Evolutionary conservation across 1,284 basidiomycete genomes (phyloP).

Genomic region (Ustilago cynodontis): DNA sequence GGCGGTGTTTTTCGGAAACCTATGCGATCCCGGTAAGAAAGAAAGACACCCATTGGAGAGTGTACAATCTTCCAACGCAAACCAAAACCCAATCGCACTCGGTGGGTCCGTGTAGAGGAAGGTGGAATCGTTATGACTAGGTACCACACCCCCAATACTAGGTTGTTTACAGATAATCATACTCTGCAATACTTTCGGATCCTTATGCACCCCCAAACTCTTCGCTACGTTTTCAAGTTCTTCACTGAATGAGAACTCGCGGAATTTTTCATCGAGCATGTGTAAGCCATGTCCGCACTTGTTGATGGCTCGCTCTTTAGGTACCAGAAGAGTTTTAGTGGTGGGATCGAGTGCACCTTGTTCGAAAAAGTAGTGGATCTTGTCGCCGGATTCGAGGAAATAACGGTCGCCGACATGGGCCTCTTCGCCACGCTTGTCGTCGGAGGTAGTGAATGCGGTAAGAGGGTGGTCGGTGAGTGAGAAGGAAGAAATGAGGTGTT

Average conservation of each 20-base stretch:
- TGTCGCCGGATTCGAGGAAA: conserved; percentile 87
- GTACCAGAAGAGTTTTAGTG: conserved; percentile 47
- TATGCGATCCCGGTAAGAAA: conserved; percentile 60
- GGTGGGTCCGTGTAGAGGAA: conserved; percentile 87
- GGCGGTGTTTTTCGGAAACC: conserved; percentile 10
- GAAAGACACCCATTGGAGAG: conserved; percentile 55
- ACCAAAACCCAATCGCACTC: conserved; percentile 93
- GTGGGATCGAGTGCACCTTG: conserved; percentile 75
- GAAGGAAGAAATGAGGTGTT: conserved; percentile 83
- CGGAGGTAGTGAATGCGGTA: conserved; percentile 87
- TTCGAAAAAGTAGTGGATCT: conserved; percentile 84
- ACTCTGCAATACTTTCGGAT: conserved; percentile 81
- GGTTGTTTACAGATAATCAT: conserved; percentile 78
- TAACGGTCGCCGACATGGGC: conserved; percentile 81
- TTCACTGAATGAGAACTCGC: conserved; percentile 43
- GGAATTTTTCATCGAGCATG: conserved; percentile 83
- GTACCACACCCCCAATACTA: conserved; percentile 64
- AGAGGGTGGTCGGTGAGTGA: conserved; percentile 82
- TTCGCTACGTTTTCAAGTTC: conserved; percentile 46
- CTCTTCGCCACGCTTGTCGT: conserved; percentile 30
- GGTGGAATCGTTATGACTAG: conserved; percentile 74
- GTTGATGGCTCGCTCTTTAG: conserved; percentile 50
- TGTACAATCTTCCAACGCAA: conserved; percentile 81
- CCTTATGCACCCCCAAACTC: conserved; percentile 46
- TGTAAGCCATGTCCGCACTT: conserved; percentile 75